Base-by-base conservation (phyloP, 192 early-diverging fungal genomes). In the Coemansia javaensis region DNA sequence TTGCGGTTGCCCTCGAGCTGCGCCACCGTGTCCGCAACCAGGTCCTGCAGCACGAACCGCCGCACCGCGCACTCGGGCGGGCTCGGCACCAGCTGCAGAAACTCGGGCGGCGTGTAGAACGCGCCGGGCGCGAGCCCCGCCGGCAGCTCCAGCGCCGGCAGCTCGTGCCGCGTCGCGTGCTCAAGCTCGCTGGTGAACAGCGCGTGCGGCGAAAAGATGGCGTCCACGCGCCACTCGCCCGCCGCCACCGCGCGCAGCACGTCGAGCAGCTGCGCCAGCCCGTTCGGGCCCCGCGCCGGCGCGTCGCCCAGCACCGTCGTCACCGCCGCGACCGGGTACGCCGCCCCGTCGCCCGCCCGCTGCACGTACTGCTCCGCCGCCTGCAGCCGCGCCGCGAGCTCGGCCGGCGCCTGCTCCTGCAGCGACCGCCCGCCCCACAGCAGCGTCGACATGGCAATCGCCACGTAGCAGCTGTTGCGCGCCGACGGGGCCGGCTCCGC, bases 1-100 rank as follows among this genome's bases (percentile, higher is more conserved):
- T 86, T 90, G 64, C 94, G 96, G 75, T 99, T 99, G 44, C 82
- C 81, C 42, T 90, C 87, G 37, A 92, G 90, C 40, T 92, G 75
- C 28, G 82, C 66, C 13, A 96, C 58, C 8, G 85, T 86, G 62
- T 99, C 96, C 3, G 72, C 55, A 32, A 89, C 77, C 23, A 88
- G 63, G 54, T 97, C 94, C 53, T 85, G 78, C 47, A 96, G 53
- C 34, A 99, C 73, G 64, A 41, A 75, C 41, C 53, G 43, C 30
- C 53, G 59, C 50, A 75, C 65, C 5, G 50, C 35, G 15, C 45
- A 44, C 38, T 63, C 65, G 5, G 61, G 20, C 7, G 53, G 76
- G 35, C 55, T 66, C 20, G 53, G 65, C 31, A 58, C 69, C 17
- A 69, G 67, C 56, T 65, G 66, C 40, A 69, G 47, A 23, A 52